phyloP scores from a whole-genome alignment of 345 rosid genomes.

The Citrus sinensis region DVS_A1.0 CM039167.1:13666001-13666500 shows the following conservation, averaged over 20 bases:
- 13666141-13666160: background rate
- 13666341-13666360: background rate
- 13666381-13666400: constrained; percentile 6
- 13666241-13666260: background rate
- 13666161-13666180: background rate
- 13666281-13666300: background rate
- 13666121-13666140: background rate
- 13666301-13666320: background rate
- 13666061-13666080: background rate
- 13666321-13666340: background rate
- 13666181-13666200: background rate
- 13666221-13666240: background rate
- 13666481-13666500: constrained; percentile 76
- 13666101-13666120: background rate
- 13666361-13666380: background rate
- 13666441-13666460: constrained; percentile 70
- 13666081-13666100: background rate
- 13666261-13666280: background rate
- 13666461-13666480: constrained; percentile 83
- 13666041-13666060: background rate
- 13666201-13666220: background rate
- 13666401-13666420: background rate
- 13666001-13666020: background rate
- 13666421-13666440: constrained; percentile 35
- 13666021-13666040: background rate